Evolutionary conservation across 331 rosid genomes (phyloP).

Genomic region (Ulmus americana): DNA sequence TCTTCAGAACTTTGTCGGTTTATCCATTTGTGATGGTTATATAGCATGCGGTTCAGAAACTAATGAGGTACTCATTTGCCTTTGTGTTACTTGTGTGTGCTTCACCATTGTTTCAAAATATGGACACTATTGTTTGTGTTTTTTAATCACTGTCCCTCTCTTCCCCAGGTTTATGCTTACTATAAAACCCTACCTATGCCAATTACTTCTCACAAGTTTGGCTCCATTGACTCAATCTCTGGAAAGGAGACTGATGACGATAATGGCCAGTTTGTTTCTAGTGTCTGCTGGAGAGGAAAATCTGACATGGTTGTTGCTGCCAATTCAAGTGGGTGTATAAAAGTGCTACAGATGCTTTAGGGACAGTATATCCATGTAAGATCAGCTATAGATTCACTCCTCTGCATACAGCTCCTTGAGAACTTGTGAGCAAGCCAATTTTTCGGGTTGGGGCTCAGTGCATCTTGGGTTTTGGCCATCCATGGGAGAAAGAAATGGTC

Average conservation of each 20-base stretch:
- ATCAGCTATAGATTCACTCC: constrained; percentile 2
- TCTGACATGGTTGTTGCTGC: constrained; percentile 83
- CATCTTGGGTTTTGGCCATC: constrained; percentile 24
- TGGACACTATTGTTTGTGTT: neutral
- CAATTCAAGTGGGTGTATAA: constrained; percentile 84
- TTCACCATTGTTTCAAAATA: neutral
- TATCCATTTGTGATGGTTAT: constrained; percentile 75
- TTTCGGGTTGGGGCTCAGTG: constrained; percentile 16
- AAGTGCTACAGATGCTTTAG: constrained; percentile 74
- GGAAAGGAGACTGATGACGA: constrained; percentile 88
- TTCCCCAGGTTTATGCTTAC: constrained; percentile 71
- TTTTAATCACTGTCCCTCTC: neutral
- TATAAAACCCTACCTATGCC: constrained; percentile 83
- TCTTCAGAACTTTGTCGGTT: constrained; percentile 89
- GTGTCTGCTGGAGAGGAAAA: constrained; percentile 92
- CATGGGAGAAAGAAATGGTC: constrained; percentile 10
- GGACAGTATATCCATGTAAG: constrained; percentile 21
- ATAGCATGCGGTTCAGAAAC: constrained; percentile 97
- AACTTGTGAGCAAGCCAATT: constrained; percentile 8
- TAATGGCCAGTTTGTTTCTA: constrained; percentile 81
- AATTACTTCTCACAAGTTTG: constrained; percentile 71
- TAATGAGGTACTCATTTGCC: constrained; percentile 57
- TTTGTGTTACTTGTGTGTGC: constrained; percentile 5
- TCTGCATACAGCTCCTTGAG: constrained; percentile 5
- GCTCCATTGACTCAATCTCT: constrained; percentile 75